Evolutionary conservation across 257 asterid genomes (phyloP).

Genomic region (Solanum pennellii): DNA sequence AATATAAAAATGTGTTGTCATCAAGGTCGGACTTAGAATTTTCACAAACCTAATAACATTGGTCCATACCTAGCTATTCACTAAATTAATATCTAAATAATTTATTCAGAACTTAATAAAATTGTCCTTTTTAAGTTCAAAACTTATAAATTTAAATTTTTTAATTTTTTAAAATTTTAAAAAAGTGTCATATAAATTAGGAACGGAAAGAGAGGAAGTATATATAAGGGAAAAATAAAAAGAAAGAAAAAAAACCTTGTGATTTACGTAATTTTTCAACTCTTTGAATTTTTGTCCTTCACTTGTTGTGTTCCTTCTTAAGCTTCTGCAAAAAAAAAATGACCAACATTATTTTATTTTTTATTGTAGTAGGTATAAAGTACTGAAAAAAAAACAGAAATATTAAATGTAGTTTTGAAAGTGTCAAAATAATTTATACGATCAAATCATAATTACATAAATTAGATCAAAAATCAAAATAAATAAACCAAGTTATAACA

Average conservation of each 20-base stretch:
- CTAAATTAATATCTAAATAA: background rate
- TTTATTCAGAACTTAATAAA: background rate
- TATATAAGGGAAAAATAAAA: background rate
- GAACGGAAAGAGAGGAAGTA: background rate
- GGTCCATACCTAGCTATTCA: background rate
- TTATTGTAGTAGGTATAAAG: background rate
- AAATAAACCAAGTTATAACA: background rate
- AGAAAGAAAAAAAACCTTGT: constrained; percentile 9
- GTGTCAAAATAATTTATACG: background rate
- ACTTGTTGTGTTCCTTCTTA: constrained; percentile 5
- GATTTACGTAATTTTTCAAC: constrained; percentile 6
- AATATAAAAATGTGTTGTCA: background rate
- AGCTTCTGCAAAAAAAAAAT: background rate
- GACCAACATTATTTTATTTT: background rate
- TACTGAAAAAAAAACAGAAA: background rate
- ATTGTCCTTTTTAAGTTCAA: background rate
- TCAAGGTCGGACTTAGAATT: background rate
- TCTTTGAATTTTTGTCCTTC: background rate
- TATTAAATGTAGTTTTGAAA: background rate
- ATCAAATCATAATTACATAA: background rate
- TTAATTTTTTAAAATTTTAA: background rate
- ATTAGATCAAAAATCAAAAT: background rate
- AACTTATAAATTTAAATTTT: background rate
- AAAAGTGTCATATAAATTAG: background rate
- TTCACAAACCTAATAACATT: background rate